These are phyloP conservation scores for Pyricularia grisea DNA, from an alignment of 2,329 filamentous ascomycete species.

Conservation along the genomic window DNA sequence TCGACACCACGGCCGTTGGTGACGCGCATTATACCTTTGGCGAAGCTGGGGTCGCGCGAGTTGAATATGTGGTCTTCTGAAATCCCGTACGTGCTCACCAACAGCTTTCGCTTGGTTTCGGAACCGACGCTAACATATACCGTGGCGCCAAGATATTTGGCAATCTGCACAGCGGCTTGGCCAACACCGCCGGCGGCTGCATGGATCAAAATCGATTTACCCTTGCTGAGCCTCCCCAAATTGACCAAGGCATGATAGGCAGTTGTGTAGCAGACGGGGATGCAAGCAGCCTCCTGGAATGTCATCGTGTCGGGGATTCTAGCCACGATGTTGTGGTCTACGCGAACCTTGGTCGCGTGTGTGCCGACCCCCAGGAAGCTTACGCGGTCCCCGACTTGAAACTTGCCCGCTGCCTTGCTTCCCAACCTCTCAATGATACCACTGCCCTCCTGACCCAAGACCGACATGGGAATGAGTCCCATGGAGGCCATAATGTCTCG, in stretches of 20 bases:
- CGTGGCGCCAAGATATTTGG: constrained; percentile 8
- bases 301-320: constrained; percentile 17
- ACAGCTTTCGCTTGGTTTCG: constrained; percentile 22
- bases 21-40: constrained; percentile 3
- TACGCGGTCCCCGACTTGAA: constrained; percentile 16
- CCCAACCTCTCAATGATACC: constrained; percentile 22
- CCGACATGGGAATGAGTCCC: constrained; percentile 18
- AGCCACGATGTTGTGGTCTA: constrained; percentile 11
- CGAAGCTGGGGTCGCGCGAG: constrained; percentile 11
- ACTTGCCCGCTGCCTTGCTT: constrained; percentile 13
- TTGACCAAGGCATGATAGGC: constrained; percentile 15
- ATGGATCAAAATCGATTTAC: constrained; percentile 13
- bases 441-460: constrained; percentile 18
- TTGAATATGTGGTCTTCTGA: constrained; percentile 22
- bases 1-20: constrained; percentile 25
- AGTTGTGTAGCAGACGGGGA: constrained; percentile 17
- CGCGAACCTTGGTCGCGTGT: constrained; percentile 6
- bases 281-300: constrained; percentile 12
- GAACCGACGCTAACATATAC: constrained; percentile 25
- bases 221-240: constrained; percentile 13
- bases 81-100: constrained; percentile 16
- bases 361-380: background rate
- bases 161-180: constrained; percentile 10
- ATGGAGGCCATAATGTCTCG: constrained; percentile 27
- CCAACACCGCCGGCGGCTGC: constrained; percentile 13